Evolutionary conservation across 139 green algal genomes (phyloP).

Genomic region (Dunaliella sp.): DNA sequence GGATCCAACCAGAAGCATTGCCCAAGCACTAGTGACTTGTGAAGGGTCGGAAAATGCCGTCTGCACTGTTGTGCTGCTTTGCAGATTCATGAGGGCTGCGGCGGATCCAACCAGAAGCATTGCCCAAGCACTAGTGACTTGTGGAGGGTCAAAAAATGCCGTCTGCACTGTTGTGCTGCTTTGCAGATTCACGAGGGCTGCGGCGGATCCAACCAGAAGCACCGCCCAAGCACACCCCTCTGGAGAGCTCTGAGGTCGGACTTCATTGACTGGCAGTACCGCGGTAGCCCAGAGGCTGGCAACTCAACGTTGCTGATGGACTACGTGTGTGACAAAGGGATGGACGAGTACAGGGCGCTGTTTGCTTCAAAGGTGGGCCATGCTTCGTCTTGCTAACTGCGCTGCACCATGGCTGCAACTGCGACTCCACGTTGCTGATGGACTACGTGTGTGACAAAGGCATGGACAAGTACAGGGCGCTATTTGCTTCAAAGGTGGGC

Average conservation of each 20-base stretch:
- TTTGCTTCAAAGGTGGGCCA: not conserved
- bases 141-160: not conserved
- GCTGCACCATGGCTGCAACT: too few relatives aligned
- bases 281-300: not conserved
- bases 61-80: not conserved
- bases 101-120: not conserved
- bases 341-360: slow-evolving; percentile 2
- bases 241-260: slow-evolving; percentile 21
- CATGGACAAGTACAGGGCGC: slow-evolving; percentile 1
- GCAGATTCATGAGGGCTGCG: not conserved
- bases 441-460: slow-evolving; percentile 17
- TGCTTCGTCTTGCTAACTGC: too few relatives aligned
- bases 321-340: slow-evolving; percentile 13
- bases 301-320: slow-evolving; percentile 22
- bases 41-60: too few relatives aligned
- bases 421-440: slow-evolving; percentile 13
- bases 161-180: not conserved
- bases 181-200: not conserved
- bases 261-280: slow-evolving; percentile 31
- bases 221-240: not conserved
- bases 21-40: too few relatives aligned
- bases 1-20: not conserved
- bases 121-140: not conserved
- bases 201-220: not conserved
- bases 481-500: not conserved